Evolutionary conservation across 306 rosid species (phyloP), one percentile per base, ranked within the genome.

Genomic region (Leucaena leucocephala): DNA sequence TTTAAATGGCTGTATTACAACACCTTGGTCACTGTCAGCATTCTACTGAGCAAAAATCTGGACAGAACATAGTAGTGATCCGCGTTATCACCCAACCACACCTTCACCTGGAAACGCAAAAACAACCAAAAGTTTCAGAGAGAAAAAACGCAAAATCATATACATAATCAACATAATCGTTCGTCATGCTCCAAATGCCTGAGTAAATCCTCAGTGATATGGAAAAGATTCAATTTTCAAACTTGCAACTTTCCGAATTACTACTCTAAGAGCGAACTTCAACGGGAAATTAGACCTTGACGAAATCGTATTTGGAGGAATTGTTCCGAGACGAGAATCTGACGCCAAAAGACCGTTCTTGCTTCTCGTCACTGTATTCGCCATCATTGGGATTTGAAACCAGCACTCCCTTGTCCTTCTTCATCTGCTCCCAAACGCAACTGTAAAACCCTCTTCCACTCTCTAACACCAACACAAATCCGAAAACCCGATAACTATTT

Each of bases 21-120:
- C 65, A 92, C 98, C 98, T 95, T 92, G 75, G 98, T 95, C 9
- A 95, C 98, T 12, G 98, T 95, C 21, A 95, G 78, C 97, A 86
- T 95, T 83, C 97, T 88, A 79, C 97, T 84, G 71, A 95, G 94
- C 88, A 95, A 81, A 84, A 95, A 95, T 88, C 98, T 86, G 70
- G 98, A 95, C 17, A 95, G 88, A 73, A 95, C 98, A 71, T 95
- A 95, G 83, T 92, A 92, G 85, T 95, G 98, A 78, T 95, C 98
- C 2, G 97, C 98, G 87, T 91, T 89, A 74, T 90, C 98, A 74
- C 98, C 98, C 90, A 95, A 84, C 98, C 98, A 95, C 36, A 95
- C 98, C 85, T 92, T 92, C 2, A 92, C 98, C 98, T 92, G 81
- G 16, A 69, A 42, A 50, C 17, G 7, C 27, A 59, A 21, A 46